Evolutionary conservation across 1,284 basidiomycete genomes (phyloP).

Genomic region (Austroboletus novae-zelandiae): DNA sequence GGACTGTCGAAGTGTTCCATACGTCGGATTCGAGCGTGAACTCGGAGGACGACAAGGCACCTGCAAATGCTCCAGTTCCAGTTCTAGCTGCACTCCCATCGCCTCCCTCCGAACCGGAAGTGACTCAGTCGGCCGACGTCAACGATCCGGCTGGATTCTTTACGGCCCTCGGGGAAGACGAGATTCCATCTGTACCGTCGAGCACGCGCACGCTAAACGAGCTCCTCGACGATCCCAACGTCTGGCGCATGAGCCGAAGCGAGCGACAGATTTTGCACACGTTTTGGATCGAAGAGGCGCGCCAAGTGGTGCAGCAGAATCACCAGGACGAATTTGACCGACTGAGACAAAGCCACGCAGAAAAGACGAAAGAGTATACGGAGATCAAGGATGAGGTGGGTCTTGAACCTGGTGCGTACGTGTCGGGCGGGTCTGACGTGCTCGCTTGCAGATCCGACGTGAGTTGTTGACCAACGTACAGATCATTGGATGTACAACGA

Average conservation of each 20-base stretch:
- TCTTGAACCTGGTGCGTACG: background rate
- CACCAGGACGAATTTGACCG: constrained; percentile 38
- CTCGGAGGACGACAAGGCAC: constrained; percentile 3
- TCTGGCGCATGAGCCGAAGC: constrained; percentile 44
- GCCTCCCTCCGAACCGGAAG: too few relatives aligned
- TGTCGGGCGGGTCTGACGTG: too few relatives aligned
- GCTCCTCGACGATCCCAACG: constrained; percentile 34
- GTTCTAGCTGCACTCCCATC: too few relatives aligned
- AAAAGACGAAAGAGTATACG: constrained; percentile 28
- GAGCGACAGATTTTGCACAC: constrained; percentile 41
- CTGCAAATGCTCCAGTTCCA: background rate
- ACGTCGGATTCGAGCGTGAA: background rate
- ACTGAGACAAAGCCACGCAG: constrained; percentile 33
- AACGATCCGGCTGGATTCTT: constrained; percentile 34
- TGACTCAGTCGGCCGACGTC: constrained; percentile 7
- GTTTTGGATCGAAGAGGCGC: constrained; percentile 36
- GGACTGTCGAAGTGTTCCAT: constrained; percentile 8
- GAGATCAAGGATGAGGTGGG: constrained; percentile 40
- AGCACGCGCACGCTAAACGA: constrained; percentile 35
- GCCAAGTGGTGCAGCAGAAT: constrained; percentile 27
- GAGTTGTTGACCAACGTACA: constrained; percentile 50
- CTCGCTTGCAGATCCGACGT: constrained; percentile 25
- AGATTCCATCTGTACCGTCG: constrained; percentile 35
- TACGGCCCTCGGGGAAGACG: constrained; percentile 27
- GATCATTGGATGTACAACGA: constrained; percentile 73